Evolutionary conservation across 1,139 yeast species (phyloP), one percentile per base, ranked within the genome.

Genomic region (Meyerozyma carpophila): DNA sequence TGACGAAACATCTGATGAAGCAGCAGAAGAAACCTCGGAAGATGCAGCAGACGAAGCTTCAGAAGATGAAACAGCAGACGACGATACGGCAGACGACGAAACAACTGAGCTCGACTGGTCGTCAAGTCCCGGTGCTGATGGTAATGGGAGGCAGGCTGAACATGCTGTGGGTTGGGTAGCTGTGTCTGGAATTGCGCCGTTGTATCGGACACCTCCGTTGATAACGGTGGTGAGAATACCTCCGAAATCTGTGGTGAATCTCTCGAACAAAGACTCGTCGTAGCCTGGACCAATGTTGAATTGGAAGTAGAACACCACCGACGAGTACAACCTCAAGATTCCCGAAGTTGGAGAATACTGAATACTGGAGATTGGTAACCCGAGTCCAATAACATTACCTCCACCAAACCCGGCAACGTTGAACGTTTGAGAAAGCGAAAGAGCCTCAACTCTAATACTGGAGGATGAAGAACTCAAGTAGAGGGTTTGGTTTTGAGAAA

Each of bases 391-490:
- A 13, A 47, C 44, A 43, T 66, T 66, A 7, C 66, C 63, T 43
- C 52, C 52, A 43, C 71, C 71, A 44, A 57, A 66, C 29, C 69
- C 70, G 27, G 57, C 57, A 24, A 66, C 68, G 25, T 8, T 16
- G 47, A 54, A 59, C 4, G 63, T 59, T 44, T 52, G 58, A 27
- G 54, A 25, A 8, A 44, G 11, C n/a, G 56, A 45, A 14, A 58
- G 32, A 6, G 56, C 55, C 21, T 51, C 53, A 13, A 58, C 61
- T 41, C 55, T 49, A 32, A 64, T 36, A 14, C 55, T 39, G 1
- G 68, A 58, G 3, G 45, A 34, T 1, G 54, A 21, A 14, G 54
- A 41, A 32, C 54, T 51, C 47, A 65, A 50, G 45, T 57, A 60
- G 39, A 63, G 50, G 2, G 54, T 53, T 50, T 64, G 69, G 24